phyloP scores from a whole-genome alignment of 129 eudicot species.

The Artemisia annua region DNA sequence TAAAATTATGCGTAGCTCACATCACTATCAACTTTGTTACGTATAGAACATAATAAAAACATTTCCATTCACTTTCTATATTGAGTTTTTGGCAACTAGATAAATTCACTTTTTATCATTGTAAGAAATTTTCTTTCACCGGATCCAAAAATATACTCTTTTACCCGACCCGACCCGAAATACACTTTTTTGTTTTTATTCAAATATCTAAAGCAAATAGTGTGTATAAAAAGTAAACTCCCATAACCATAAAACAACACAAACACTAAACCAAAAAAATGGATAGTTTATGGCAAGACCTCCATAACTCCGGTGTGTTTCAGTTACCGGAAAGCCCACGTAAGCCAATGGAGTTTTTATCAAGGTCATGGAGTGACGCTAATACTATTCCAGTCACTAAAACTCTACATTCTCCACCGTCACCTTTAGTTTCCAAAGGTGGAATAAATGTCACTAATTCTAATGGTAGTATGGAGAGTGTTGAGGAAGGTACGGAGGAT shows the following conservation, averaged over 20 bases:
- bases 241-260: constrained; percentile 15
- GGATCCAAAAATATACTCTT: neutral
- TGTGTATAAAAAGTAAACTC: constrained; percentile 27
- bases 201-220: neutral
- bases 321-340: constrained; percentile 87
- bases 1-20: too few species aligned
- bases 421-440: constrained; percentile 34
- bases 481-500: constrained; percentile 29
- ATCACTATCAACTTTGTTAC: neutral
- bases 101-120: neutral
- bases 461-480: neutral
- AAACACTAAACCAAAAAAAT: constrained; percentile 26
- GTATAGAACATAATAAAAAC: neutral
- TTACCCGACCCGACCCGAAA: constrained; percentile 28
- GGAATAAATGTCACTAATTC: constrained; percentile 24
- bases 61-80: neutral
- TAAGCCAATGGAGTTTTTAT: constrained; percentile 86
- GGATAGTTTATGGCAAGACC: constrained; percentile 64
- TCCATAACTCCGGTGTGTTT: constrained; percentile 38
- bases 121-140: neutral
- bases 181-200: neutral
- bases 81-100: neutral
- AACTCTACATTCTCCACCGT: constrained; percentile 57
- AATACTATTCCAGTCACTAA: constrained; percentile 54
- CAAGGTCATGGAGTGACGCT: constrained; percentile 93